Base-by-base conservation (phyloP, 2,329 filamentous ascomycete genomes). In the Trichoderma koningiopsis region DNA sequence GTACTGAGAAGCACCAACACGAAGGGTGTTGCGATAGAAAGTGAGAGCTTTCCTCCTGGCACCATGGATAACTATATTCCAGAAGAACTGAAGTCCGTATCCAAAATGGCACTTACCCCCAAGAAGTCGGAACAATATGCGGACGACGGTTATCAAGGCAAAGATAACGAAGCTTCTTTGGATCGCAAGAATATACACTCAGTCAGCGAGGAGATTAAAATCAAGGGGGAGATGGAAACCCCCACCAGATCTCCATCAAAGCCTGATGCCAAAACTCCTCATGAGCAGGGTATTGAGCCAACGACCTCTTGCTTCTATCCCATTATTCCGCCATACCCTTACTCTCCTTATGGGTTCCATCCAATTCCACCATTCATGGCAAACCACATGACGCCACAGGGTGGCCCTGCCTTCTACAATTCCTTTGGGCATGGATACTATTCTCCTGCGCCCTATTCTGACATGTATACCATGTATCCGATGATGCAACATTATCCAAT, bases 401-500 rank as follows among this genome's bases (percentile, higher is more conserved):
- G 68, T 11, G 68, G 37, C 14, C 53, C 68, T 56, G 22, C 74
- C 10, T 67, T 75, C 58, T 76, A 75, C 59, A 58, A 71, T 24
- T 70, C 70, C n/a, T 76, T 66, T 43, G 37, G 52, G 3, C 57
- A 61, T 13, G 3, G 58, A 0, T 68, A 68, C 22, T 68, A 57
- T 6, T 22, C 16, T 27, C 37, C 66, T 10, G 10, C 58, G 1
- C 49, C 66, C 22, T 68, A 68, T 16, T 53, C 60, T n/a, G 66
- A 68, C 52, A 37, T 68, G 35, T 68, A 29, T 37, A 22, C 71
- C 19, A 70, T 74, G 70, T 73, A 69, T 29, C 72, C 71, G 16
- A 71, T 75, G 72, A 71, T 75, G 72, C 71, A 73, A 8, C 57
- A 70, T 11, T 72, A 71, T 24, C 40, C 55, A 24, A 29, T 57